phyloP scores from a whole-genome alignment of 805 yeast species.

The Suhomyces emberorum region DNA sequence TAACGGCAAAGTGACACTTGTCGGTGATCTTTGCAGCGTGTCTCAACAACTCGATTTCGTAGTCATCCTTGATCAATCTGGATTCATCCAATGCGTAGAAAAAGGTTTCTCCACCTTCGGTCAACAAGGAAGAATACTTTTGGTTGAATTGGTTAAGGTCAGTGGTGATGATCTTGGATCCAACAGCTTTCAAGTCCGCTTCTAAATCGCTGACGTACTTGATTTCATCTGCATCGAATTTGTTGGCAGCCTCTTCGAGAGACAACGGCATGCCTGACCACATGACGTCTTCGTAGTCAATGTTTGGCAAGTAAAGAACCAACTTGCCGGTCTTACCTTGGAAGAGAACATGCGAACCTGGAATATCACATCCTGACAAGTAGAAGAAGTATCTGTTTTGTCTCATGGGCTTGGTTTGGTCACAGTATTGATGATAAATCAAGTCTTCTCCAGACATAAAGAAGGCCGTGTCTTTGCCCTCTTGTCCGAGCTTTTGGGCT shows the following conservation, averaged over 20 bases:
- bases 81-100: constrained; percentile 81
- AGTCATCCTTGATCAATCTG: constrained; percentile 78
- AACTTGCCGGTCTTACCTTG: constrained; percentile 51
- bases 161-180: constrained; percentile 44
- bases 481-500: constrained; percentile 18
- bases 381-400: constrained; percentile 92
- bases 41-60: constrained; percentile 70
- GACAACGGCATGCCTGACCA: constrained; percentile 91
- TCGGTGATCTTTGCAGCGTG: constrained; percentile 85
- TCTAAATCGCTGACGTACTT: constrained; percentile 54
- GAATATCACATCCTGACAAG: constrained; percentile 76
- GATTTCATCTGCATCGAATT: constrained; percentile 82
- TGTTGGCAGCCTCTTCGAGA: constrained; percentile 57
- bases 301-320: constrained; percentile 73
- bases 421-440: constrained; percentile 70
- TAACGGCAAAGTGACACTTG: constrained; percentile 83
- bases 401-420: constrained; percentile 72
- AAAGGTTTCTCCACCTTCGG: constrained; percentile 46
- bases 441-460: constrained; percentile 61
- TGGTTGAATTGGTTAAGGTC: constrained; percentile 49
- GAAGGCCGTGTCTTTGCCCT: constrained; percentile 28
- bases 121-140: constrained; percentile 34
- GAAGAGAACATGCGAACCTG: constrained; percentile 70
- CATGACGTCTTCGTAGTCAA: constrained; percentile 87
- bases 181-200: constrained; percentile 27